phyloP scores from a whole-genome alignment of 306 rosid species.

The Inga oerstediana region DNA sequence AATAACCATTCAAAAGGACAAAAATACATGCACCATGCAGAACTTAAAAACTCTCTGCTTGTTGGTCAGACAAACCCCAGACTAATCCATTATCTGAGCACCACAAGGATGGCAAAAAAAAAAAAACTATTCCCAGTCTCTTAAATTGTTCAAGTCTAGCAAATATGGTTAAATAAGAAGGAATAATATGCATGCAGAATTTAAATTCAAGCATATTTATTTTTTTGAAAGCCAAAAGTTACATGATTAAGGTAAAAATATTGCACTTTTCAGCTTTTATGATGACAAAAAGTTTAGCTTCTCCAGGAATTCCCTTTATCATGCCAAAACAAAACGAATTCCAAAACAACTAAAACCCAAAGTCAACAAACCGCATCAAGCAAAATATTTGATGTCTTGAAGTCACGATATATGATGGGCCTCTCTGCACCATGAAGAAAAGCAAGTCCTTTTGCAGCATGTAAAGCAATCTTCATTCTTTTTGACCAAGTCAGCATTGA shows the following conservation, averaged over 20 bases:
- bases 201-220: not conserved
- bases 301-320: not conserved
- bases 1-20: not conserved
- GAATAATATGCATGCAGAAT: conserved; percentile 10
- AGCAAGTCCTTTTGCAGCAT: conserved; percentile 97
- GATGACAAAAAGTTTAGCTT: not conserved
- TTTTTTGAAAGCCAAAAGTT: not conserved
- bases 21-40: conserved; percentile 20
- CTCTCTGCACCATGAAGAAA: conserved; percentile 96
- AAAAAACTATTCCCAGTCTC: not conserved
- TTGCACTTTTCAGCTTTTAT: not conserved
- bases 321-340: not conserved
- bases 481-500: conserved; percentile 84
- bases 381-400: conserved; percentile 95
- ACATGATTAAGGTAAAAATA: conserved; percentile 5
- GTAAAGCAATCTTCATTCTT: conserved; percentile 95
- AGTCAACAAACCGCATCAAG: conserved; percentile 78
- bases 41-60: not conserved
- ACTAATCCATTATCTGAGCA: conserved; percentile 17
- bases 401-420: conserved; percentile 94
- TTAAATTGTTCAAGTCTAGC: not conserved
- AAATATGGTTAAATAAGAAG: conserved; percentile 21
- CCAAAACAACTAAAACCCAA: conserved; percentile 11
- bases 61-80: conserved; percentile 6
- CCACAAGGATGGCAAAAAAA: conserved; percentile 16